A percentile compares a stretch with the other conserved stretches of the same genome.
phyloP scores from a whole-genome alignment of 2,329 filamentous ascomycete genomes.

The Eurotiales sp. region DNA sequence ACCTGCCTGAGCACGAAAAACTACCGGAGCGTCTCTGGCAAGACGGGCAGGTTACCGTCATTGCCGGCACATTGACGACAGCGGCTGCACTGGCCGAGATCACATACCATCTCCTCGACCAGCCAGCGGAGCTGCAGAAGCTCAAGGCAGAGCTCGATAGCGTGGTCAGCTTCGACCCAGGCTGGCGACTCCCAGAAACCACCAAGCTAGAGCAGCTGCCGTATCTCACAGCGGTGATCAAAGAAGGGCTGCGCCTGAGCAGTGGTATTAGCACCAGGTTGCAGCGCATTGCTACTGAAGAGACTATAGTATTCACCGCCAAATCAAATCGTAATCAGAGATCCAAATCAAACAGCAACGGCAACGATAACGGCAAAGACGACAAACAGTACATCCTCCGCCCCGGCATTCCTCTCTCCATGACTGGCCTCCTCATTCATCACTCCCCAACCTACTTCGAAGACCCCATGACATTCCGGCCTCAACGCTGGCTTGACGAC shows the following conservation, averaged over 20 bases:
- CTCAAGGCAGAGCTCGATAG: slow-evolving; percentile 14
- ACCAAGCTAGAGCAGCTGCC: slow-evolving; percentile 22
- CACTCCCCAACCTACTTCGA: neutral
- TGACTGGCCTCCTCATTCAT: neutral
- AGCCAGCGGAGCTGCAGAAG: neutral
- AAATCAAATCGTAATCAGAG: neutral
- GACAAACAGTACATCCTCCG: neutral
- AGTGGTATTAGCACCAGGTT: neutral
- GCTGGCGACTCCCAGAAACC: slow-evolving; percentile 7
- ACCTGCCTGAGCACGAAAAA: neutral
- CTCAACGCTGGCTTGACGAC: slow-evolving; percentile 25
- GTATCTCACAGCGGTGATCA: slow-evolving; percentile 23
- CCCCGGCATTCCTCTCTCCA: neutral
- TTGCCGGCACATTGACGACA: neutral
- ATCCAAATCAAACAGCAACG: too few species aligned
- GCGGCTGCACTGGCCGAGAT: neutral
- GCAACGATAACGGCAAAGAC: neutral
- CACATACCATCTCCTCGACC: neutral
- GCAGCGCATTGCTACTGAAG: neutral
- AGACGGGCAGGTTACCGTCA: neutral
- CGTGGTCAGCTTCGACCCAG: slow-evolving; percentile 13
- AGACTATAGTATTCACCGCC: neutral
- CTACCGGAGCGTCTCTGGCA: neutral
- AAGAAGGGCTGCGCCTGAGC: slow-evolving; percentile 17
- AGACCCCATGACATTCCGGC: slow-evolving; percentile 18